Conservation (phyloP, 345 rosid genomes). For the Reutealis trisperma region DNA sequence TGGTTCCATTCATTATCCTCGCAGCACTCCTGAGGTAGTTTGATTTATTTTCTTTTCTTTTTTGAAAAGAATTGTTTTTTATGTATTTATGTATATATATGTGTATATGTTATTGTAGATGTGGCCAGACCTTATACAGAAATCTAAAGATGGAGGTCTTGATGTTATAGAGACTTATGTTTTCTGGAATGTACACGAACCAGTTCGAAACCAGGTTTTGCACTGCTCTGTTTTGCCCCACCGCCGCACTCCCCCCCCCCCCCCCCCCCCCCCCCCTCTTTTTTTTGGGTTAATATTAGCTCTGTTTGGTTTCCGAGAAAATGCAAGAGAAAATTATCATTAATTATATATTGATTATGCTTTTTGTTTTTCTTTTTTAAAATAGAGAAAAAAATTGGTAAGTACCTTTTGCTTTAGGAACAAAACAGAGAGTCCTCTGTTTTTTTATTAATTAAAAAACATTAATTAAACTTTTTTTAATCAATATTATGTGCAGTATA, state of each 20-base stretch:
- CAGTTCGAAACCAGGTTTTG: constrained; percentile 74
- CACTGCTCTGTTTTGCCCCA: background rate
- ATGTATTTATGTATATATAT: background rate
- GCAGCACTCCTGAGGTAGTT: constrained; percentile 82
- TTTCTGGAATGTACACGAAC: constrained; percentile 89
- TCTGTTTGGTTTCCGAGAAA: constrained; percentile 28
- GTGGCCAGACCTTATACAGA: constrained; percentile 96
- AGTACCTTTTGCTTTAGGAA: background rate
- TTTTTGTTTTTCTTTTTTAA: no score
- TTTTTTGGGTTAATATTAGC: no score
- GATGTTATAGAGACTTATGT: constrained; percentile 91
- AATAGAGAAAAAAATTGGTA: background rate
- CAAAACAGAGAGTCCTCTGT: background rate
- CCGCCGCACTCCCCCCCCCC: no score
- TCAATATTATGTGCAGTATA: constrained; percentile 47
- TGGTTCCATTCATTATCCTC: constrained; percentile 96
- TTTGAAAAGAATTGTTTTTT: background rate
- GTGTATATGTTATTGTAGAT: constrained; percentile 50
- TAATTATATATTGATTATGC: background rate
- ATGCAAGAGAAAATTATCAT: constrained; percentile 3
- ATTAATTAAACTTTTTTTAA: background rate
- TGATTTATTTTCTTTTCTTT: background rate
- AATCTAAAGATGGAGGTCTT: constrained; percentile 94
- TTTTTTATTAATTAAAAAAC: background rate
- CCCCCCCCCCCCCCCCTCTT: no score